Base-by-base conservation (phyloP, 257 asterid species). In the Lantana camara region DNA sequence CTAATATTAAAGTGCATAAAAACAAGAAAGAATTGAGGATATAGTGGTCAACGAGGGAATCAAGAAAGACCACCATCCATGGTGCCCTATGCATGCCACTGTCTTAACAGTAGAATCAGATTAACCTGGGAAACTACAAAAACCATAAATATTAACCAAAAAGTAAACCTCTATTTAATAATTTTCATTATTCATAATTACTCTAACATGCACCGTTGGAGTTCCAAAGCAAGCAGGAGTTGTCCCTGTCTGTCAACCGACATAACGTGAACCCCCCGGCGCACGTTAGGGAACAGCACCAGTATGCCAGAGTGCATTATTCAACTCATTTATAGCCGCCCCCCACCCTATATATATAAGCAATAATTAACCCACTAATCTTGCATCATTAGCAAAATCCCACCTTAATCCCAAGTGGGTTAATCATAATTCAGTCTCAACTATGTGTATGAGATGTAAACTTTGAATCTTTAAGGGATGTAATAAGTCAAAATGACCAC, bases 241-340 rank as follows among this genome's bases (percentile, higher is more conserved):
- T 77, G 89, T 84, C 87, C 76, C 73, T 76, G 73, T 84, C 96
- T 46, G 69, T 73, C 60, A 61, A 79, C 84, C 72, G 89, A 81
- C 84, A 79, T 60, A 78, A 57, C 80, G 82, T 78, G 81, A 78
- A 63, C 76, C 79, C 80, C 78, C 69, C 77, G 52, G 72, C 77
- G 84, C 88, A 85, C 77, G 81, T 74, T 76, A 84, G 76, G 77
- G 80, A 81, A 81, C 64, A 77, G 37, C 74, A 73, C 73, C 69
- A 72, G 48, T 63, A 9, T 30, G 67, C 55, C 67, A 66, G 60
- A 35, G 40, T 69, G 29, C 75, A 70, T 57, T 68, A 67, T 74
- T 60, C 77, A 66, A 68, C 77, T 57, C 35, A 37, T 68, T 44
- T 64, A 57, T 49, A 52, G 58, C 37, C 38, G 70, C 82, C 23